Evolutionary conservation across 805 yeast genomes (phyloP).

Genomic region (Lachancea waltii): DNA sequence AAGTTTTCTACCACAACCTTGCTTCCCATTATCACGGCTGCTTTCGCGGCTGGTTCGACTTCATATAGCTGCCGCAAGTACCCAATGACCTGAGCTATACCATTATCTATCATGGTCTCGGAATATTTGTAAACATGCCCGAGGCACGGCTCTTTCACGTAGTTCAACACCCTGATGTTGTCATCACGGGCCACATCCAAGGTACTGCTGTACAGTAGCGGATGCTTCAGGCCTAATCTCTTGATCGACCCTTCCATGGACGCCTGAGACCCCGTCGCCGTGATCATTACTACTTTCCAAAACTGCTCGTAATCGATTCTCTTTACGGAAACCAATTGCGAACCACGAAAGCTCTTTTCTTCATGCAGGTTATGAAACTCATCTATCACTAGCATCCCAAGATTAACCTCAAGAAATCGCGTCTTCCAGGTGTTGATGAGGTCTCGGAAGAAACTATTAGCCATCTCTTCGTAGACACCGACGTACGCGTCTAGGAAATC

Average conservation of each 20-base stretch:
- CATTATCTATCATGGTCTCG: background rate
- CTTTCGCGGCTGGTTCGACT: background rate
- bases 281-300: background rate
- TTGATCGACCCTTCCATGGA: background rate
- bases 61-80: background rate
- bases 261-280: background rate
- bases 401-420: background rate
- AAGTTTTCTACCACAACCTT: background rate
- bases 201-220: background rate
- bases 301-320: background rate
- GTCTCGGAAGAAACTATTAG: background rate
- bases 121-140: background rate
- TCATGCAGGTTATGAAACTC: constrained; percentile 1
- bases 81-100: background rate
- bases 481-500: background rate
- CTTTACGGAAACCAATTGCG: background rate
- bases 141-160: background rate
- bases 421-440: background rate
- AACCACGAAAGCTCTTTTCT: background rate
- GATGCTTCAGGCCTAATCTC: background rate
- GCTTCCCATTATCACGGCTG: background rate
- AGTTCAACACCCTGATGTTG: background rate
- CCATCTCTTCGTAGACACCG: background rate
- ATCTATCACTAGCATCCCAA: background rate
- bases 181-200: background rate